phyloP scores from a whole-genome alignment of 306 rosid species.

The Ammopiptanthus mongolicus region DNA sequence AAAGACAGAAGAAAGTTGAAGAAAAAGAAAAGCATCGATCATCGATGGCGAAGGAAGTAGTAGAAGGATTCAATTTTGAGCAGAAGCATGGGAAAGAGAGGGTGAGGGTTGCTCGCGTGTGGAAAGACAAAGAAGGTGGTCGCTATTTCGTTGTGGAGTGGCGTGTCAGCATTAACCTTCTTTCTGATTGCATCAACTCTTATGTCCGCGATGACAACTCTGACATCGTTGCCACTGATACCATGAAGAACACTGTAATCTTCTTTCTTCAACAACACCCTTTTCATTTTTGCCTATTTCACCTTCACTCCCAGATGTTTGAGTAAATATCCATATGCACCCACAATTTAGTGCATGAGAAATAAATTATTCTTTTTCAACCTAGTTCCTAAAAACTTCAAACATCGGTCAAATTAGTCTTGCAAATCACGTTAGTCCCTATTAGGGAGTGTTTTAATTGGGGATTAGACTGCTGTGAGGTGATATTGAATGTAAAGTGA shows the following conservation, averaged over 20 bases:
- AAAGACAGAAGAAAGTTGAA: no score
- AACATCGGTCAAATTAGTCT: no score
- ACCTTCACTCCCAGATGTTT: no score
- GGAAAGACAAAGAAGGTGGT: constrained; percentile 63
- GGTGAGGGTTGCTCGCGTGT: constrained; percentile 80
- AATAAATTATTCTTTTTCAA: no score
- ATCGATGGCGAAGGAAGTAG: constrained; percentile 34
- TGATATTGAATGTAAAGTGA: no score
- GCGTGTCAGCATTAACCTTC: constrained; percentile 66
- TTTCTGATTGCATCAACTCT: constrained; percentile 69
- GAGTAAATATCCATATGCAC: no score
- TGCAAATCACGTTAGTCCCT: no score
- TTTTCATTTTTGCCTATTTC: no score
- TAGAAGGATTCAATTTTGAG: constrained; percentile 60
- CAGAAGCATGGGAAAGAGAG: constrained; percentile 85
- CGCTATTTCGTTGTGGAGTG: constrained; percentile 72
- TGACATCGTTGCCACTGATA: constrained; percentile 87
- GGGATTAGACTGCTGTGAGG: no score
- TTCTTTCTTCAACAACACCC: not conserved
- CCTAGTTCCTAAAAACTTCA: no score
- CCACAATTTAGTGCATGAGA: no score
- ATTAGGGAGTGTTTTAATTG: no score
- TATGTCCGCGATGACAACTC: constrained; percentile 67
- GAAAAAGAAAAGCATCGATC: not conserved
- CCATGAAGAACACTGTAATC: constrained; percentile 85